These are phyloP conservation scores for Scenedesmus sp. DNA, from an alignment of 163 green algal species.

Conservation along the genomic window DNA sequence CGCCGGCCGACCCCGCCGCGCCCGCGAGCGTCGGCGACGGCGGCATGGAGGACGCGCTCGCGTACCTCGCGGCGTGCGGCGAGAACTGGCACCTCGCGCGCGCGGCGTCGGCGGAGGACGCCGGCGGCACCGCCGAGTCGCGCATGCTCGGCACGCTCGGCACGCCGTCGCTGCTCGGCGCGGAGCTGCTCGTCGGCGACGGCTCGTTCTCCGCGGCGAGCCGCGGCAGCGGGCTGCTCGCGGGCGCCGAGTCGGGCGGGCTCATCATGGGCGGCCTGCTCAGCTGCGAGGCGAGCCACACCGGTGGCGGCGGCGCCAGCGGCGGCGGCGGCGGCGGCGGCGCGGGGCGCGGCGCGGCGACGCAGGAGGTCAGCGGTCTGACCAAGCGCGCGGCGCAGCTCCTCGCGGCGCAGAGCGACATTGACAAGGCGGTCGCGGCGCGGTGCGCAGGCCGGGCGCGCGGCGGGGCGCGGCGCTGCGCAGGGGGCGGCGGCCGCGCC, in stretches of 20 bases:
- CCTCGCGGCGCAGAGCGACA: constrained; percentile 34
- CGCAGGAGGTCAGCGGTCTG: constrained; percentile 26
- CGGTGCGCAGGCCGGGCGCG: constrained; percentile 2
- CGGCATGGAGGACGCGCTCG: constrained; percentile 61
- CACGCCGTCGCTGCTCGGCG: constrained; percentile 3
- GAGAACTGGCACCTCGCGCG: constrained; percentile 44
- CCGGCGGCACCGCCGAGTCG: neutral
- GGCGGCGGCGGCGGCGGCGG: neutral
- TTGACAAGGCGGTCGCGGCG: constrained; percentile 23
- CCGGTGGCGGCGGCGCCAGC: neutral
- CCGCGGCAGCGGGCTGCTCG: constrained; percentile 11
- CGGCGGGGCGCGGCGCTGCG: neutral
- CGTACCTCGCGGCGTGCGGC: constrained; percentile 54
- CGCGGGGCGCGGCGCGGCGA: constrained; percentile 29
- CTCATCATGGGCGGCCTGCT: neutral
- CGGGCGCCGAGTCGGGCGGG: neutral
- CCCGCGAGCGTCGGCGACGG: constrained; percentile 5
- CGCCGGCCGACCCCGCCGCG: neutral
- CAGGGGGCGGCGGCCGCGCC: neutral
- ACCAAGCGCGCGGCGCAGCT: constrained; percentile 33
- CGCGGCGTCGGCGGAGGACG: neutral
- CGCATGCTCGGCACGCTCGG: constrained; percentile 36
- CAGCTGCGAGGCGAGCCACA: neutral
- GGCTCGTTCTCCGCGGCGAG: constrained; percentile 4
- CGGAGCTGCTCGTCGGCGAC: constrained; percentile 30